A percentile compares a stretch with the other conserved stretches of the same genome.
Conservation (phyloP, 176 grass and related monocot genomes). For the Secale cereale region DNA sequence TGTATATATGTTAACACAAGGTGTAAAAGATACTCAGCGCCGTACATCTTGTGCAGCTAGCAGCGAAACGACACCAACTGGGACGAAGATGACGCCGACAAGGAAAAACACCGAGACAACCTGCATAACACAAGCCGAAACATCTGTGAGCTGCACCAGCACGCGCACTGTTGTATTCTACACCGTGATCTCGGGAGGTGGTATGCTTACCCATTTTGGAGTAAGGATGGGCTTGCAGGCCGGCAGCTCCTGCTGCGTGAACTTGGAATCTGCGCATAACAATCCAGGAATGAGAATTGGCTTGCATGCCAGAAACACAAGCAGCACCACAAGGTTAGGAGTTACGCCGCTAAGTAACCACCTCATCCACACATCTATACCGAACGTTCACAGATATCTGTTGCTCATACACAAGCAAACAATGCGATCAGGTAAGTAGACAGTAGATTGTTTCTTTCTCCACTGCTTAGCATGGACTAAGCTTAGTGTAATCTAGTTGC, state of each 20-base stretch:
- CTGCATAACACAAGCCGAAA: slow-evolving; percentile 39
- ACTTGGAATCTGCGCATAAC: slow-evolving; percentile 71
- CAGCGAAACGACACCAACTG: slow-evolving; percentile 69
- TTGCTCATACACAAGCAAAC: slow-evolving; percentile 5
- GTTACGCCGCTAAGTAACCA: background rate
- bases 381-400: background rate
- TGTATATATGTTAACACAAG: background rate
- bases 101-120: slow-evolving; percentile 88
- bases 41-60: slow-evolving; percentile 68
- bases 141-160: slow-evolving; percentile 14
- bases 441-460: background rate
- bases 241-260: slow-evolving; percentile 95
- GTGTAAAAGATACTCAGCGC: background rate
- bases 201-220: slow-evolving; percentile 83
- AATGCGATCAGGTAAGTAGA: background rate
- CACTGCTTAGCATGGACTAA: background rate
- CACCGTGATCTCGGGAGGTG: background rate
- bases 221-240: slow-evolving; percentile 97
- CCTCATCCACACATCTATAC: background rate
- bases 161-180: background rate
- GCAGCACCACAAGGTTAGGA: background rate
- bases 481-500: background rate
- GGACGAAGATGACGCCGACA: slow-evolving; percentile 73
- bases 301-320: background rate
- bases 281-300: slow-evolving; percentile 11